Base-by-base conservation (phyloP, 2,329 filamentous ascomycete genomes). In the Venturia asperata region DNA sequence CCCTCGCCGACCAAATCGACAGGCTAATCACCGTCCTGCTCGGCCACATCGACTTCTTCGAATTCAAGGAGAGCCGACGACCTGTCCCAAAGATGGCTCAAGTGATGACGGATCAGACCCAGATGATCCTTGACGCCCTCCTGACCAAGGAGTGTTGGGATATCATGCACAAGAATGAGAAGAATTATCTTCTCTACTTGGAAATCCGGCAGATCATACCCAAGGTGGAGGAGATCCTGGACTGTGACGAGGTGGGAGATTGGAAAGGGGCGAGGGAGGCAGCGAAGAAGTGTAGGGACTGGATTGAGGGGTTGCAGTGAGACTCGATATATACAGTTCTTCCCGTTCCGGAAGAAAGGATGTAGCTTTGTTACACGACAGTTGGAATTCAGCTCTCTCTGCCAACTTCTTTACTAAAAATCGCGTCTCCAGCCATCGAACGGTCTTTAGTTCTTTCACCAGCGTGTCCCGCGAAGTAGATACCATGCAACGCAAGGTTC, bases 231-330 rank as follows among this genome's bases (percentile, higher is more conserved):
- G 2, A 37, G 27, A 56, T 56, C 27, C 15, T 56, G 52, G 13
- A 37, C 13, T 37, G 27, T 27, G 27, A 56, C 13, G 13, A 37
- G 27, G 9, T 3, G 9, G 27, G 27, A 27, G 52, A 56, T n/a
- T 56, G 52, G 52, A 56, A 34, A 13, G 27, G 52, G 2, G 52
- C 27, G 1, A 56, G 27, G 15, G 52, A 30, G 21, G 17, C 24
- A 15, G 52, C 52, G 27, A 56, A 3, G 52, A 37, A 19, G 52
- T 56, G 52, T 37, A 17, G 52, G 15, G 27, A 56, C 27, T 56
- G 52, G 52, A 56, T 56, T 13, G 52, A 56, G 52, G 19, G 30
- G 13, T 56, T 56, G 52, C 52, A 56, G 27, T 49, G 27, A n/a
- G n/a, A n/a, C n/a, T n/a, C n/a, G n/a, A n/a, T n/a, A n/a, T n/a